Evolutionary conservation across 1,284 basidiomycete genomes (phyloP), one percentile per base, ranked within the genome.

Genomic region (Singerocomus inundabilis): DNA sequence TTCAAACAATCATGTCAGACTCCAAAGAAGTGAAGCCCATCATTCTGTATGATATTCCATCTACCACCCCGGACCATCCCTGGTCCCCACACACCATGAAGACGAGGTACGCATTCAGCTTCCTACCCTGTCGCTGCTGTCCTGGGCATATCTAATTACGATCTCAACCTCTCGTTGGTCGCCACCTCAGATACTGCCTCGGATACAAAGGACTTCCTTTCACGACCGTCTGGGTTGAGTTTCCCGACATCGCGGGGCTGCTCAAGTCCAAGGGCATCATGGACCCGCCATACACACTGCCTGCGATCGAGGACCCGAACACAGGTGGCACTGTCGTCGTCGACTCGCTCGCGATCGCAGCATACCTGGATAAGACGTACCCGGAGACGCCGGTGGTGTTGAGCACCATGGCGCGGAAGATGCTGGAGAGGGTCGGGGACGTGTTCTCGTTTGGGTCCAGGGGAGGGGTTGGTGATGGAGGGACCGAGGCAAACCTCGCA

Each of bases 311-410:
- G 29, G 71, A 72, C 43, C 55, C 56, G 0, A 59, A 58, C 24
- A 70, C 69, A 5, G n/a, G n/a, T n/a, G 60, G 64, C 9, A 53
- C 48, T 0, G 48, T 62, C 46, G 37, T 77, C 18, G 46, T 65
- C 6, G 72, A 75, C 21, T 75, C 72, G 2, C 37, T 57, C 12
- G 56, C 60, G 25, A 77, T 77, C 43, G 66, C 72, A 0, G 57
- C 64, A 13, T 78, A 77, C 56, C 58, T 79, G 24, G 78, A 80
- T 42, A 56, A 63, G 12, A 68, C 69, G 4, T 78, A 77, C 54
- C 72, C 75, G 0, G 60, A 69, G 21, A 69, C 66, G 0, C 72
- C 69, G 1, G 45, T 34, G 4, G 49, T 64, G 15, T 8, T 52
- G 33, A 43, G 28, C 12, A 44, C 49, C 2, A 38, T 35, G 1